Evolutionary conservation across 148 eudicot species (phyloP).

Genomic region (Cornus kousa): DNA sequence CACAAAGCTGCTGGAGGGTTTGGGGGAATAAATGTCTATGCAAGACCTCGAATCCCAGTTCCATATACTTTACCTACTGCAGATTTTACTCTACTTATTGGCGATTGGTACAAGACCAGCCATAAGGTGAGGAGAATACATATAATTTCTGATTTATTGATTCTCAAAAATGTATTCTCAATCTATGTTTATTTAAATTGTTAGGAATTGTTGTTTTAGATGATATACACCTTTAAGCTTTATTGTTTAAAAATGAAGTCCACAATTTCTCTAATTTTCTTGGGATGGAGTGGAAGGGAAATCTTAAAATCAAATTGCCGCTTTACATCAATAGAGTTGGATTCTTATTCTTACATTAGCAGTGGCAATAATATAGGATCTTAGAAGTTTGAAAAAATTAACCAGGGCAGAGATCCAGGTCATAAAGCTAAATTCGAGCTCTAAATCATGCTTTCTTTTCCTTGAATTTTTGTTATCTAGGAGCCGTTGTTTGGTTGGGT

Average conservation of each 20-base stretch:
- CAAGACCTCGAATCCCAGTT: slow-evolving; percentile 68
- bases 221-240: background rate
- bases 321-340: background rate
- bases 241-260: background rate
- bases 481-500: background rate
- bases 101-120: slow-evolving; percentile 72
- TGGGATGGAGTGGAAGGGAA: background rate
- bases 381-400: background rate
- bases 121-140: slow-evolving; percentile 51
- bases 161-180: background rate
- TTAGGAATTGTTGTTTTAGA: background rate
- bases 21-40: slow-evolving; percentile 73
- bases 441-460: background rate
- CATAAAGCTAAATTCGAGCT: background rate
- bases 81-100: slow-evolving; percentile 72
- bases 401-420: background rate
- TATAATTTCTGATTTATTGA: background rate
- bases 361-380: background rate
- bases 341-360: background rate
- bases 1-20: slow-evolving; percentile 91
- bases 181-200: background rate
- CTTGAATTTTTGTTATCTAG: background rate
- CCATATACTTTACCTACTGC: slow-evolving; percentile 77
- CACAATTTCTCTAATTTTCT: background rate
- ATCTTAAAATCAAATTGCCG: background rate